Percentiles rank a stretch among this genome's conserved stretches.
These are phyloP conservation scores for Aspergillus sp. DNA, from an alignment of 2,329 filamentous ascomycete genomes.

Conservation along the genomic window DNA sequence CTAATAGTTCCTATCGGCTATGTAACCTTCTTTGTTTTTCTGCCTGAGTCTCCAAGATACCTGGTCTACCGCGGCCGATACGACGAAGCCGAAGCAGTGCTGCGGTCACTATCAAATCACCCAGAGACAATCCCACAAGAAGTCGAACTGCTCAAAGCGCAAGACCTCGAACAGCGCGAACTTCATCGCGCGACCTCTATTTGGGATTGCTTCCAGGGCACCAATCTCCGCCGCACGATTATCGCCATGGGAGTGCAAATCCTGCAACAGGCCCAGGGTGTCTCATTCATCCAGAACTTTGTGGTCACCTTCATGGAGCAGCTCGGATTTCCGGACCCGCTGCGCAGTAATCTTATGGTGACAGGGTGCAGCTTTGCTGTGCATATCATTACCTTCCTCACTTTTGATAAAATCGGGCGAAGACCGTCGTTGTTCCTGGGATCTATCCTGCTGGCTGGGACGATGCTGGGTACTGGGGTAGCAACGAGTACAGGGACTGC, in stretches of 20 bases:
- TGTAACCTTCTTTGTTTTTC: not conserved
- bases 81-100: not conserved
- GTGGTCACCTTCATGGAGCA: conserved; percentile 16
- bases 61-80: not conserved
- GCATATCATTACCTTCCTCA: too few relatives aligned
- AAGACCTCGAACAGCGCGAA: too few relatives aligned
- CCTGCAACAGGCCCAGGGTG: conserved; percentile 18
- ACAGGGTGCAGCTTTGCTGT: too few relatives aligned
- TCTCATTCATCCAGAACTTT: conserved; percentile 17
- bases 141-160: too few relatives aligned
- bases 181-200: too few relatives aligned
- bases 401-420: too few relatives aligned
- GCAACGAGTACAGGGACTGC: too few relatives aligned
- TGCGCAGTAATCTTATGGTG: too few relatives aligned
- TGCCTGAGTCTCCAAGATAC: not conserved
- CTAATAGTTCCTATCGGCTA: not conserved
- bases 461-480: too few relatives aligned
- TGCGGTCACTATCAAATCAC: not conserved
- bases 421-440: too few relatives aligned
- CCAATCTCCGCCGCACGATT: not conserved
- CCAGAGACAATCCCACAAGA: too few relatives aligned
- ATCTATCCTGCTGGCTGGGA: too few relatives aligned
- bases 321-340: not conserved
- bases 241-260: conserved; percentile 12
- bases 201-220: not conserved